phyloP scores from a whole-genome alignment of 495 filamentous ascomycete genomes.

The Penicillium diatomitis region DNA sequence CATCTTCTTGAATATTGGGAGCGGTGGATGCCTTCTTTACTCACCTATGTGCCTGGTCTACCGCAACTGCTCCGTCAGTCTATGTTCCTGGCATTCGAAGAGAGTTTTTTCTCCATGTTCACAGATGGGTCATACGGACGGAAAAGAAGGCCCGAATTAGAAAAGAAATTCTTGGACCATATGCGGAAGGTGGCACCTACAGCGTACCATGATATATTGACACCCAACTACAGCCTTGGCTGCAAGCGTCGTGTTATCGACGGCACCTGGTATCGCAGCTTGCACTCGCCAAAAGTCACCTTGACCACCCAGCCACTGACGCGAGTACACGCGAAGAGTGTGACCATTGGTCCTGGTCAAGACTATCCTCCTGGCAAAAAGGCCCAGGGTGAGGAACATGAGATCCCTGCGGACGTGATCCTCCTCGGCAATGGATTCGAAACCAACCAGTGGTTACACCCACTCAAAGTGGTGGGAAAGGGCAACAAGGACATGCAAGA shows the following conservation, averaged over 20 bases:
- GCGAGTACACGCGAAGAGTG: conserved; percentile 36
- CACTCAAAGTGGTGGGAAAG: conserved; percentile 32
- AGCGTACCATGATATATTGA: conserved; percentile 56
- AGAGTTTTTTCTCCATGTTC: conserved; percentile 27
- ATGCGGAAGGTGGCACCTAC: conserved; percentile 44
- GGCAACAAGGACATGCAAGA: conserved; percentile 40
- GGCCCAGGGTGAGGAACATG: conserved; percentile 22
- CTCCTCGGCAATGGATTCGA: conserved; percentile 52
- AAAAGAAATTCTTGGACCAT: conserved; percentile 33
- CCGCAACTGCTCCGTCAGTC: conserved; percentile 17
- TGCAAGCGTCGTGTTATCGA: conserved; percentile 57
- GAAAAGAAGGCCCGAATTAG: conserved; percentile 15
- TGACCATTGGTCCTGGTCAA: conserved; percentile 44
- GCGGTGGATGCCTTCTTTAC: conserved; percentile 29
- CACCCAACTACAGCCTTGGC: conserved; percentile 51
- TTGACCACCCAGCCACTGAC: conserved; percentile 48
- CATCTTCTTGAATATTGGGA: conserved; percentile 21
- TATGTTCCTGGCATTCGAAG: conserved; percentile 30
- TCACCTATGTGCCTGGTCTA: conserved; percentile 39
- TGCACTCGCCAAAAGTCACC: conserved; percentile 46
- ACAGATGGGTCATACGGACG: conserved; percentile 19
- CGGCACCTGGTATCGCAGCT: conserved; percentile 42
- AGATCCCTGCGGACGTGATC: conserved; percentile 50
- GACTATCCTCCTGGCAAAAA: conserved; percentile 33
- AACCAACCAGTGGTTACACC: conserved; percentile 32